A percentile compares a stretch with the other conserved stretches of the same genome.
phyloP scores from a whole-genome alignment of 306 rosid species.

The Gastrolobium villosum region DNA sequence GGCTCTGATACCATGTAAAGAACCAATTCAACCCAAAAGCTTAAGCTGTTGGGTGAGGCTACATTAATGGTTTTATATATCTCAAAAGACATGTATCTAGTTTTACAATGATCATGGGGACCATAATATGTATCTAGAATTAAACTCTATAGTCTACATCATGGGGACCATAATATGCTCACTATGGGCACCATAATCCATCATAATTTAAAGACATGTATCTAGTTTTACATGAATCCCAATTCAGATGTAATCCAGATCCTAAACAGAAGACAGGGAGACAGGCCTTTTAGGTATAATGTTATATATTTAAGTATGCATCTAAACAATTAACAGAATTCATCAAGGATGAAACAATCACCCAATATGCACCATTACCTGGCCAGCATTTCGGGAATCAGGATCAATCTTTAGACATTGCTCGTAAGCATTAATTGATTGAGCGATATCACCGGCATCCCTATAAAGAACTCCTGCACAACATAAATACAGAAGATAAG shows the following conservation, averaged over 20 bases:
- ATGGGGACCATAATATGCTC: background rate
- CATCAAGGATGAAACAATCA: slow-evolving; percentile 22
- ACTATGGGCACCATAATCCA: background rate
- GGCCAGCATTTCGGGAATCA: slow-evolving; percentile 99
- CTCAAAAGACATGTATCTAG: too few relatives aligned
- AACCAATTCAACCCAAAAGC: too few relatives aligned
- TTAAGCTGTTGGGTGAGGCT: too few relatives aligned
- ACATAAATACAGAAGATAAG: slow-evolving; percentile 47
- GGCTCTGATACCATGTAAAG: too few relatives aligned
- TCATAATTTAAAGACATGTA: background rate
- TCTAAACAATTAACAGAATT: background rate
- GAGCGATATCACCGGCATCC: slow-evolving; percentile 90
- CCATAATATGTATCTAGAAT: too few relatives aligned
- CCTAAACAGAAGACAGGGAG: background rate
- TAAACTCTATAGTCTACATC: too few relatives aligned
- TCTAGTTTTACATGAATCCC: slow-evolving; percentile 2
- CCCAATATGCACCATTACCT: slow-evolving; percentile 64
- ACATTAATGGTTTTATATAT: too few relatives aligned
- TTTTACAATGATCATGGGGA: too few relatives aligned
- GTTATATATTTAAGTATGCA: too few relatives aligned
- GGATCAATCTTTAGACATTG: slow-evolving; percentile 96
- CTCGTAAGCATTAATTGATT: slow-evolving; percentile 93
- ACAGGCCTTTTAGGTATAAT: too few relatives aligned
- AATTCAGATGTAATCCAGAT: background rate
- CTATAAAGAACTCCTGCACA: slow-evolving; percentile 91